A percentile compares a stretch with the other conserved stretches of the same genome.
These are phyloP conservation scores for Eucalyptus regnans DNA, from an alignment of 345 rosid genomes.

Conservation along the genomic window DNA sequence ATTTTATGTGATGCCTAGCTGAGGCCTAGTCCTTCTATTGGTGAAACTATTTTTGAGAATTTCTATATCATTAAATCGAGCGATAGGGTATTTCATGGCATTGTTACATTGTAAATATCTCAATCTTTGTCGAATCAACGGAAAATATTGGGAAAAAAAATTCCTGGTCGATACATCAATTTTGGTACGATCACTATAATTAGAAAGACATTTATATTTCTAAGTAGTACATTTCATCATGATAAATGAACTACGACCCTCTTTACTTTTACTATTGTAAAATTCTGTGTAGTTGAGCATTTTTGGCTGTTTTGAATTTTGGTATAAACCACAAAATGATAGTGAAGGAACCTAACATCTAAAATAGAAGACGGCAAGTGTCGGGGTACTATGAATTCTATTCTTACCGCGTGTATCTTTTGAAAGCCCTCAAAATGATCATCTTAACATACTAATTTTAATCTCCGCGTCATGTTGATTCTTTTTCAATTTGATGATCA, in stretches of 20 bases:
- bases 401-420: neutral
- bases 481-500: neutral
- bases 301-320: no score
- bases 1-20: neutral
- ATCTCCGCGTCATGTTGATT: neutral
- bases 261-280: no score
- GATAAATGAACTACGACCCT: no score
- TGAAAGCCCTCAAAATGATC: neutral
- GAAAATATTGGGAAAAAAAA: neutral
- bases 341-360: neutral
- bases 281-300: no score
- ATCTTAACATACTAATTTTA: neutral
- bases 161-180: neutral
- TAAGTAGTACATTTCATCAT: neutral
- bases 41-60: neutral
- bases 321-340: neutral
- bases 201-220: neutral
- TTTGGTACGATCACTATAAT: neutral
- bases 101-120: neutral
- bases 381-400: neutral
- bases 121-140: rapidly evolving
- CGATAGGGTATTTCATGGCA: rapidly evolving
- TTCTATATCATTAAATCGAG: neutral
- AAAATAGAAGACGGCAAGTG: no score
- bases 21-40: neutral